phyloP scores from a whole-genome alignment of 2,329 filamentous ascomycete genomes.

The Penicillium sp. region DNA sequence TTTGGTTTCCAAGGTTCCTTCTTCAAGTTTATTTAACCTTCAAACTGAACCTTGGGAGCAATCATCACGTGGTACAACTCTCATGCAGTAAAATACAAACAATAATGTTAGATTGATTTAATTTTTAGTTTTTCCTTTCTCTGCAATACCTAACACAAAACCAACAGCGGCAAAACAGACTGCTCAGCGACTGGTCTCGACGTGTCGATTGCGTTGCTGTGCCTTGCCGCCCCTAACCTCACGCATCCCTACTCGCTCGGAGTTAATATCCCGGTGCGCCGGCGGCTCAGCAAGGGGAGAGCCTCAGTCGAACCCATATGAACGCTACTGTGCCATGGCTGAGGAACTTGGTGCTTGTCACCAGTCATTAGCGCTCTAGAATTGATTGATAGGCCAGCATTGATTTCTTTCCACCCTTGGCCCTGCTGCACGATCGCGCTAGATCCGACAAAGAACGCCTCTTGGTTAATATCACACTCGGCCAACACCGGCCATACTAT shows the following conservation, averaged over 20 bases:
- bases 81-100: conserved; percentile 9
- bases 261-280: conserved; percentile 15
- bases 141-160: conserved; percentile 5
- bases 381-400: conserved; percentile 22
- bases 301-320: conserved; percentile 6
- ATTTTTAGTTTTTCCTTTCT: not conserved
- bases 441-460: conserved; percentile 1
- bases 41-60: not conserved
- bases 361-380: conserved; percentile 6
- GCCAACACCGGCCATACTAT: not conserved
- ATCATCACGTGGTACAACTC: conserved; percentile 18
- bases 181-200: conserved; percentile 14
- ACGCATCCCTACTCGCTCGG: conserved; percentile 16
- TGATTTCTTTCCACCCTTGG: not conserved
- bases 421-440: conserved; percentile 4
- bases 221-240: conserved; percentile 27
- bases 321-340: conserved; percentile 1
- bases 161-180: conserved; percentile 30
- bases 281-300: conserved; percentile 9
- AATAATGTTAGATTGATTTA: not conserved
- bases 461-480: conserved; percentile 1
- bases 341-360: conserved; percentile 4
- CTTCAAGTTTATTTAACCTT: not conserved
- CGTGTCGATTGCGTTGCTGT: conserved; percentile 19
- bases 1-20: not conserved